Base-by-base conservation (phyloP, 2,329 filamentous ascomycete species). In the Trichoderma afroharzianum region DNA sequence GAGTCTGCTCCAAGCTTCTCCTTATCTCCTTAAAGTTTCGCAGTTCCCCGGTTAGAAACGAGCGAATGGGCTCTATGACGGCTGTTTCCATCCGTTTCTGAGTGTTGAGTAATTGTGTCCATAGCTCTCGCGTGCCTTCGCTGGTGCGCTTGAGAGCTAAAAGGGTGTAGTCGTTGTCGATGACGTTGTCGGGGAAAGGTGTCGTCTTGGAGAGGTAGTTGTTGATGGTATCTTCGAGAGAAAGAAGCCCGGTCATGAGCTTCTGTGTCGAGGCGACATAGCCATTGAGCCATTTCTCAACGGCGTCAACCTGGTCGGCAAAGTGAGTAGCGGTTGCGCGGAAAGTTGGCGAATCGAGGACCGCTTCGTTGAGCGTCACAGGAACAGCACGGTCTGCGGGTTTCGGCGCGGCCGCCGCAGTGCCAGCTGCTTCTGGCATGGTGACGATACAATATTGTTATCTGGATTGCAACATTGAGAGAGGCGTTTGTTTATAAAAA, bases 81-180 rank as follows among this genome's bases (percentile, higher is more conserved):
- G 91, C 85, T 0, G 84, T 82, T 74, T 98, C 94, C 78, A 96
- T 90, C 79, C 91, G 91, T 81, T 92, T 95, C 77, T 94, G 89
- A 43, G 90, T 89, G 71, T 86, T 86, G 70, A 97, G 82, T 28
- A 94, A 87, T 74, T 92, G 90, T 74, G 88, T 88, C 94, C 94
- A 98, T 85, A 94, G 95, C 79, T 97, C 95, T 76, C 91, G 91
- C 69, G 94, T 91, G 6, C 93, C 93, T 75, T 99, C 95, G 21
- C 91, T 92, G 78, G 95, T 92, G 71, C 93, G 88, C 81, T 92
- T 93, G 80, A 98, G 88, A 18, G 95, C 94, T 73, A 97, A 85
- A 62, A 97, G 86, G 0, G 95, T 96, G 81, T 98, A 98, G 82
- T 99, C 96, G 82, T 97, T 94, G 79, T 99, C 96, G 78, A 99